Percentiles rank a stretch among this genome's conserved stretches.
These are phyloP conservation scores for Kwoniella dendrophila DNA, from an alignment of 768 basidiomycete genomes.

Conservation along the genomic window DNA sequence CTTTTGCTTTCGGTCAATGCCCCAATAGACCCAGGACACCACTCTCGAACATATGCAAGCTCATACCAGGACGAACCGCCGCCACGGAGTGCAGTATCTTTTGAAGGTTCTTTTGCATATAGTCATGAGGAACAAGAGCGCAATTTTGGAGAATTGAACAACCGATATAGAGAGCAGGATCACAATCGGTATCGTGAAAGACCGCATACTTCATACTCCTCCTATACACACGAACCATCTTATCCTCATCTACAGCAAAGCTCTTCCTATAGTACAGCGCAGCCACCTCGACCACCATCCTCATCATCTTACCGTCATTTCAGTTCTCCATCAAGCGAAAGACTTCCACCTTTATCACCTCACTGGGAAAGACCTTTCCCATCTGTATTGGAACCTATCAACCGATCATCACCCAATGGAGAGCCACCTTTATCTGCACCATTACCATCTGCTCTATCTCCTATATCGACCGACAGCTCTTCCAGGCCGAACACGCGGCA, in stretches of 20 bases:
- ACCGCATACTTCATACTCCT: too few species aligned
- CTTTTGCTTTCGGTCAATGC: background rate
- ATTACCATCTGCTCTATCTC: conserved; percentile 2
- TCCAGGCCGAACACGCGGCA: conserved; percentile 1
- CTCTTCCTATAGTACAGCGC: background rate
- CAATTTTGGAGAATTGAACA: background rate
- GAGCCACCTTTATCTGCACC: background rate
- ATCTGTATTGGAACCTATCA: conserved; percentile 13
- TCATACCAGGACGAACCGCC: background rate
- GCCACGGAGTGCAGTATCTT: background rate
- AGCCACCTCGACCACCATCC: background rate
- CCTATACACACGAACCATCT: background rate
- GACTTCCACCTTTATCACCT: background rate
- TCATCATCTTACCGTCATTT: background rate
- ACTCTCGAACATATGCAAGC: background rate
- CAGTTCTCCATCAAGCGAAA: background rate
- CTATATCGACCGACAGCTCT: background rate
- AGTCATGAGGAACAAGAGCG: background rate
- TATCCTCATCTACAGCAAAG: background rate
- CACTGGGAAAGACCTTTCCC: conserved; percentile 15
- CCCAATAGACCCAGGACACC: conserved; percentile 10
- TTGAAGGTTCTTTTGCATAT: conserved; percentile 7
- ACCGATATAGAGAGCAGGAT: background rate
- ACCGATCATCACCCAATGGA: background rate
- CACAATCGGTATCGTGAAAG: background rate